Conservation (phyloP, 768 basidiomycete genomes). For the Lactarius sanguifluus region DNA sequence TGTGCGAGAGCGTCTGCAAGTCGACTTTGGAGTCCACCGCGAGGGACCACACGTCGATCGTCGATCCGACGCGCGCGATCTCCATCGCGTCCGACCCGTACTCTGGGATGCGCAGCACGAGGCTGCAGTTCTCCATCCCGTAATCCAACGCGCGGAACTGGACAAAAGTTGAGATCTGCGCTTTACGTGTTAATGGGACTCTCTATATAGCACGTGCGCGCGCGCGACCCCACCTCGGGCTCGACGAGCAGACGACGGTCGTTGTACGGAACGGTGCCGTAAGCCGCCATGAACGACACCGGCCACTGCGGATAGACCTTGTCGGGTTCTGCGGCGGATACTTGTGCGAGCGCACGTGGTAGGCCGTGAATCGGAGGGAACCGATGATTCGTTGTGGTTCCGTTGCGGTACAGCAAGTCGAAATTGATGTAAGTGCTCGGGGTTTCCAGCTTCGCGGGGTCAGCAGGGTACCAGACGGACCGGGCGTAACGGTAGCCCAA, state of each 20-base stretch:
- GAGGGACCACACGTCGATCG: constrained; percentile 12
- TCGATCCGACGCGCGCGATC: constrained; percentile 2
- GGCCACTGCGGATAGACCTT: constrained; percentile 24
- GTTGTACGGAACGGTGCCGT: constrained; percentile 8
- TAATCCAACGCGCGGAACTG: constrained; percentile 20
- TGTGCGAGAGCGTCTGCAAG: constrained; percentile 1
- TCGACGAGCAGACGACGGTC: constrained; percentile 17
- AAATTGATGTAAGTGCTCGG: constrained; percentile 23
- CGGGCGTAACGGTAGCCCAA: constrained; percentile 11
- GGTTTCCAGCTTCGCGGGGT: constrained; percentile 6
- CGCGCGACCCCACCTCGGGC: background rate
- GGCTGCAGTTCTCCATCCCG: constrained; percentile 17
- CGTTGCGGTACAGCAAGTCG: constrained; percentile 20
- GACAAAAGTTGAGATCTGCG: constrained; percentile 15
- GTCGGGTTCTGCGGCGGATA: constrained; percentile 17
- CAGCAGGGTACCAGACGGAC: background rate
- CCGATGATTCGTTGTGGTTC: constrained; percentile 9
- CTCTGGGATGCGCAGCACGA: background rate
- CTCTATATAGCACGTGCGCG: no score
- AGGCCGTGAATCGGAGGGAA: constrained; percentile 13
- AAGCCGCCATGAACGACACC: constrained; percentile 15
- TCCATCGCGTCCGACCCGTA: constrained; percentile 3
- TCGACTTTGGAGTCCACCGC: constrained; percentile 1
- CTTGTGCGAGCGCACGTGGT: constrained; percentile 12
- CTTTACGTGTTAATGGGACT: background rate